phyloP scores from a whole-genome alignment of 192 early-diverging fungal species.

The Chytriomyces confervae region DNA sequence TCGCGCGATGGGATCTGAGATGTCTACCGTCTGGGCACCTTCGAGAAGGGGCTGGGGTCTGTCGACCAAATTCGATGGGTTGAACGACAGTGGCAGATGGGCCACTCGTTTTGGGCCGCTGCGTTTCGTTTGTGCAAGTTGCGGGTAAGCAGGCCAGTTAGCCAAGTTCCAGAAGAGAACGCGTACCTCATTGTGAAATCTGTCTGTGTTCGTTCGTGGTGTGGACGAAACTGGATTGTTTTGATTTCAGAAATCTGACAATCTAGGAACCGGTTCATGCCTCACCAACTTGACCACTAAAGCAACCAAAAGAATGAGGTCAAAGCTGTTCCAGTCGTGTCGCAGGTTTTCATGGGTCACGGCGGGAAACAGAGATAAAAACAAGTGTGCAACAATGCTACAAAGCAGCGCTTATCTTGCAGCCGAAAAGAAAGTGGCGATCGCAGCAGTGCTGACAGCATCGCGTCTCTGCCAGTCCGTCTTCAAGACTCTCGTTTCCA shows the following conservation, averaged over 20 bases:
- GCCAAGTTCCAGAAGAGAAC: too few relatives aligned
- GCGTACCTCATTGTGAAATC: too few relatives aligned
- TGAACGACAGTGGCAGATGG: conserved; percentile 34
- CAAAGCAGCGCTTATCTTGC: conserved; percentile 12
- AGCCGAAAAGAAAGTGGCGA: conserved; percentile 63
- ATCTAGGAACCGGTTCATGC: too few relatives aligned
- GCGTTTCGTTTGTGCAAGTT: not conserved
- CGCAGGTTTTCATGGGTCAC: not conserved
- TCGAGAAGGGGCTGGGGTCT: conserved; percentile 36
- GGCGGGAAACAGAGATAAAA: not conserved
- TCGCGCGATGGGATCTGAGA: conserved; percentile 21
- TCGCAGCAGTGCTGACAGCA: conserved; percentile 87
- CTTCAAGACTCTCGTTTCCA: conserved; percentile 82
- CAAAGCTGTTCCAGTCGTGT: not conserved
- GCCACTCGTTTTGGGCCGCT: conserved; percentile 25
- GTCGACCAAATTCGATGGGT: conserved; percentile 25
- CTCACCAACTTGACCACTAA: too few relatives aligned
- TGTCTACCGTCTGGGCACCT: conserved; percentile 21
- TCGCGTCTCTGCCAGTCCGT: conserved; percentile 87
- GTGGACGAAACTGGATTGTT: too few relatives aligned
- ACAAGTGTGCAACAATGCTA: not conserved
- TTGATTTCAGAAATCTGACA: too few relatives aligned
- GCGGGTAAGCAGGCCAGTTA: too few relatives aligned
- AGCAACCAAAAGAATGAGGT: too few relatives aligned
- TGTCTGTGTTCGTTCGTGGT: too few relatives aligned